Percentiles rank a stretch among this genome's conserved stretches.
Evolutionary conservation across 495 filamentous ascomycete genomes (phyloP).

Genomic region (Daldinia vernicosa): DNA sequence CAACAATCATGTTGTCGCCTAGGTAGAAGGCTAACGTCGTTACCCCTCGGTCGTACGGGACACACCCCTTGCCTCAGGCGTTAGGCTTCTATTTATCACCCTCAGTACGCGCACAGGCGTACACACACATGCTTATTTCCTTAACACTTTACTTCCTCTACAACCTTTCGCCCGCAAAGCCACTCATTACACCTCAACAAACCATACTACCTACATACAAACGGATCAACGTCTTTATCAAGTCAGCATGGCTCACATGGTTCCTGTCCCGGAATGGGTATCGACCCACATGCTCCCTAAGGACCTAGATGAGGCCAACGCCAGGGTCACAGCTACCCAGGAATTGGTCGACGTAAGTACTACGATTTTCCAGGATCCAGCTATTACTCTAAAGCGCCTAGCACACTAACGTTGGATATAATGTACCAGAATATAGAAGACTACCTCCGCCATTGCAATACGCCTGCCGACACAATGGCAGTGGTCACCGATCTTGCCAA

Average conservation of each 20-base stretch:
- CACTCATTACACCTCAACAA: background rate
- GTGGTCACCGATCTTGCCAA: background rate
- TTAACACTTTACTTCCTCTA: too few relatives aligned
- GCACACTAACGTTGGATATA: background rate
- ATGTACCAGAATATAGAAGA: background rate
- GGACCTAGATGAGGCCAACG: background rate
- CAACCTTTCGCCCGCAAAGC: background rate
- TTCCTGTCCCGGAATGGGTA: background rate
- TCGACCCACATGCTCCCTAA: background rate
- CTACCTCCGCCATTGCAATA: background rate
- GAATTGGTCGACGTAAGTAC: background rate
- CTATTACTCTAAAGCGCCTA: background rate
- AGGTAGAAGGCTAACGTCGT: too few relatives aligned
- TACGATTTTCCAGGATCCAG: background rate
- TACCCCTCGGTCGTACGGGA: too few relatives aligned
- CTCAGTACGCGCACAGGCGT: background rate
- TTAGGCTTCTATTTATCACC: too few relatives aligned
- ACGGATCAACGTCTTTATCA: background rate
- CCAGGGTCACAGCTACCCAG: background rate
- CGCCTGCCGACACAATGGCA: background rate
- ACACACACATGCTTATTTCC: background rate
- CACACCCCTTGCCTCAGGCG: too few relatives aligned
- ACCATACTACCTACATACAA: background rate
- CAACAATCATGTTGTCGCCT: too few relatives aligned
- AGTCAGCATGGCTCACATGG: background rate